A percentile compares a stretch with the other conserved stretches of the same genome.
These are phyloP conservation scores for Vaccinium darrowii DNA, from an alignment of 148 eudicot species.

Conservation along the genomic window DNA sequence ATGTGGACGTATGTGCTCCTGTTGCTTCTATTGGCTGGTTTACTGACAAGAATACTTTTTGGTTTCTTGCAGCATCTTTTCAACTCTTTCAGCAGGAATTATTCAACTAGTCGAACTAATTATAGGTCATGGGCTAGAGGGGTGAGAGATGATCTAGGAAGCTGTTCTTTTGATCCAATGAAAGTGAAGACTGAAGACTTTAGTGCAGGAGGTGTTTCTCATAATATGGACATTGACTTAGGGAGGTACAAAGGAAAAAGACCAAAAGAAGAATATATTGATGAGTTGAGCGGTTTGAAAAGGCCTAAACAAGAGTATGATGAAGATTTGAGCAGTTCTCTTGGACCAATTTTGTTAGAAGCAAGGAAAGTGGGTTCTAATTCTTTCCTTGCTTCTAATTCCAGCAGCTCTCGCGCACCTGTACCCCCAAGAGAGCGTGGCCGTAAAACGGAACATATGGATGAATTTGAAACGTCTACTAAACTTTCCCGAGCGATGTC, in stretches of 20 bases:
- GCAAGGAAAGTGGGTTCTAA: slow-evolving; percentile 22
- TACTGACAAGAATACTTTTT: background rate
- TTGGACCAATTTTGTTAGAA: slow-evolving; percentile 35
- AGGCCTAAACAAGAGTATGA: slow-evolving; percentile 69
- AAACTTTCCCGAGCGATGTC: slow-evolving; percentile 33
- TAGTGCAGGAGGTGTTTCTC: slow-evolving; percentile 27
- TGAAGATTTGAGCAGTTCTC: slow-evolving; percentile 33
- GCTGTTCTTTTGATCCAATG: slow-evolving; percentile 29
- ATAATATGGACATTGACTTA: slow-evolving; percentile 18
- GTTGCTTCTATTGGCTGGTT: slow-evolving; percentile 11
- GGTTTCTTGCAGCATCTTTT: slow-evolving; percentile 29
- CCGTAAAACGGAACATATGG: slow-evolving; percentile 11
- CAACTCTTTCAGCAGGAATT: slow-evolving; percentile 12
- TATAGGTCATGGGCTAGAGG: slow-evolving; percentile 31
- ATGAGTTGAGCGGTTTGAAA: slow-evolving; percentile 43
- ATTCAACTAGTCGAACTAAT: slow-evolving; percentile 15
- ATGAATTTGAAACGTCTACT: slow-evolving; percentile 27
- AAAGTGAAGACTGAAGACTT: slow-evolving; percentile 57
- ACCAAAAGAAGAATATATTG: slow-evolving; percentile 63
- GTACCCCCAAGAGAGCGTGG: slow-evolving; percentile 22
- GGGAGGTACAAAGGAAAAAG: slow-evolving; percentile 40
- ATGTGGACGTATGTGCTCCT: background rate
- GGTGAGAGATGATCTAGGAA: slow-evolving; percentile 20
- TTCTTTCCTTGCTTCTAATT: background rate
- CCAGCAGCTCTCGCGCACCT: slow-evolving; percentile 12